Percentiles rank a stretch among this genome's conserved stretches.
Evolutionary conservation across 805 yeast species (phyloP).

Genomic region (Crinitomyces ghanaensis): DNA sequence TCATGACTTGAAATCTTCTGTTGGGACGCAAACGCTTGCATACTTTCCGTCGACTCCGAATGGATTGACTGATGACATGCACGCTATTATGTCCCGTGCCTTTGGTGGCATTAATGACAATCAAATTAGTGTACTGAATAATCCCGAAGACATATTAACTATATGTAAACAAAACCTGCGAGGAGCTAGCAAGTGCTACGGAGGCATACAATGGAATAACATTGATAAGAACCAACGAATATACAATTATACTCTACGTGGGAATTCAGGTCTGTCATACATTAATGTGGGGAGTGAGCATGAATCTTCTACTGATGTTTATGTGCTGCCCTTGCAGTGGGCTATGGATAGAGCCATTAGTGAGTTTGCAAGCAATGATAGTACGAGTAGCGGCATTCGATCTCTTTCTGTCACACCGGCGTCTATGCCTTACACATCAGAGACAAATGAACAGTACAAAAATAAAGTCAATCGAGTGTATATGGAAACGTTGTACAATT

Average conservation of each 20-base stretch:
- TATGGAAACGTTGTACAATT: constrained; percentile 19
- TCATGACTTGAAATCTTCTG: constrained; percentile 15
- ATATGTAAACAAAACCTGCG: constrained; percentile 23
- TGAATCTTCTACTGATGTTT: constrained; percentile 21
- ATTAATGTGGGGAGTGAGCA: constrained; percentile 20
- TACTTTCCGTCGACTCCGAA: constrained; percentile 17
- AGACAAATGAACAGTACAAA: constrained; percentile 18
- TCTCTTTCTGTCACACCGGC: constrained; percentile 18
- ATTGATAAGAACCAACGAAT: constrained; percentile 17
- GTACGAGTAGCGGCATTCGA: no score
- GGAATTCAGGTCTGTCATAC: constrained; percentile 22
- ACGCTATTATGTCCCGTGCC: constrained; percentile 20
- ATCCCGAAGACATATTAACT: constrained; percentile 17
- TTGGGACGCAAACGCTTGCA: constrained; percentile 20
- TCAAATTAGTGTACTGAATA: constrained; percentile 18
- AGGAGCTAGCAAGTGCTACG: constrained; percentile 26
- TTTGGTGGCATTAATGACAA: constrained; percentile 21
- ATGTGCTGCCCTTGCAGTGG: constrained; percentile 26
- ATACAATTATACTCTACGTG: constrained; percentile 28
- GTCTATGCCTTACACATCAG: constrained; percentile 24
- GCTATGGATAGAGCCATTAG: constrained; percentile 25
- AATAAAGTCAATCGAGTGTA: constrained; percentile 19
- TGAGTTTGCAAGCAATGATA: no score
- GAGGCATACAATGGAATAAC: constrained; percentile 26
- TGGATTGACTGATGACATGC: constrained; percentile 20